Base-by-base conservation (phyloP, 495 filamentous ascomycete genomes). In the Penicillium taxi region DNA sequence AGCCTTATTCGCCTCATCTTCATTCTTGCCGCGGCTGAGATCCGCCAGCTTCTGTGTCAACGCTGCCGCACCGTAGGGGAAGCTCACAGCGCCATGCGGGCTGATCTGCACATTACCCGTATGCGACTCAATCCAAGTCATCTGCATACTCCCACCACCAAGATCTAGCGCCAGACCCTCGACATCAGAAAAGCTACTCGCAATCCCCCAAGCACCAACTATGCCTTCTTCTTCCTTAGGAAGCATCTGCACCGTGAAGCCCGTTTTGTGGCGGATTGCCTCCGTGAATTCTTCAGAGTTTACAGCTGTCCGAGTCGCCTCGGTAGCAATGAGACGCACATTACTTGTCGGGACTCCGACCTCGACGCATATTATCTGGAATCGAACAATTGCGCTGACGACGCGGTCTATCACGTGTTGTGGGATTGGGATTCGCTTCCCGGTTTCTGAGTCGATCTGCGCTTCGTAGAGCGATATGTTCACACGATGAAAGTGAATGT, bases 401-500 rank as follows among this genome's bases (percentile, higher is more conserved):
- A 93, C 82, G 2, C 69, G 54, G 3, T 59, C 42, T 34, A 93
- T 88, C 9, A 78, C 77, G 4, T 63, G 38, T 1, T 67, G 48
- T 4, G 83, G 72, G 45, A 96, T 93, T 3, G 72, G 61, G 9
- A 74, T 66, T 14, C 58, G 59, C 12, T 32, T 35, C 12, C 56
- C 64, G 0, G 67, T 57, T 3, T 56, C 56, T 16, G 63, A 50
- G 21, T 61, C 55, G 45, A 74, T 72, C 24, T 90, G 80, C 2
- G 85, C 87, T 46, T 94, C 86, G 61, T 94, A 95, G n/a, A 95
- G 67, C 0, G 87, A 94, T 47, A 96, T 86, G 31, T 74, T 76
- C 14, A 75, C 75, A 5, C 89, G 80, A 48, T 88, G 80, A 42
- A 77, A 75, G 55, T 85, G 91, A 35, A 93, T 42, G 22, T 81